Base-by-base conservation (phyloP, 139 green algal species). In the Prasinococcaceae sp. region DNA sequence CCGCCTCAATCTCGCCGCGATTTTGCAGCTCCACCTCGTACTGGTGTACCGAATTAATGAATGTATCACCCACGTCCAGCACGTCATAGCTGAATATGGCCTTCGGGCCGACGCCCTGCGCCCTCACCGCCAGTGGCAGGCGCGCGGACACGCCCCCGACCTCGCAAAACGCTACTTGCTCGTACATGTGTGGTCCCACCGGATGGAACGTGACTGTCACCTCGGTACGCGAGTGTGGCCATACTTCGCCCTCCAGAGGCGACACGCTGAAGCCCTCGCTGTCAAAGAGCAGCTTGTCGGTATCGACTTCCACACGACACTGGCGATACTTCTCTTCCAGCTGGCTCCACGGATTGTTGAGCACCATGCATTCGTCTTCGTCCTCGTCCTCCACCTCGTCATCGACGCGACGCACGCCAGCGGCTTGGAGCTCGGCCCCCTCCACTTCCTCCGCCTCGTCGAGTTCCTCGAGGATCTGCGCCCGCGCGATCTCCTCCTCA, bases 41-140 rank as follows among this genome's bases (percentile, higher is more conserved):
- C 52, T 74, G 65, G 64, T 88, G 78, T 57, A 77, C 54, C 6
- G 71, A 82, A 63, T 84, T 79, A 33, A 81, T 63, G 58, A 75
- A 88, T 0, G 69, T 73, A 35, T 88, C 73, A 26, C 82, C 82
- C n/a, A 92, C 65, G 50, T 92, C 80, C 41, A 92, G 62, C 10
- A 73, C 35, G 43, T 83, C 79, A 53, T 84, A 88, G 20, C 53
- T 68, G 61, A 92, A 86, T 14, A 82, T 54, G 5, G 71, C 74
- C 3, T 74, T 51, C 0, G 82, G 79, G 24, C 62, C 65, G 32
- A 53, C 37, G 24, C 57, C 73, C 50, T 82, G 58, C 26, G 73
- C 77, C 33, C 54, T 16, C 17, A 52, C 12, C 9, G 10, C 6
- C 44, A 52, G 22, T 20, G 44, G 14, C 20, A 52, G 12, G 17